Evolutionary conservation across 73 alveolate species (phyloP), one percentile per base, ranked within the genome.

Genomic region (Paramecium tetraurelia): DNA sequence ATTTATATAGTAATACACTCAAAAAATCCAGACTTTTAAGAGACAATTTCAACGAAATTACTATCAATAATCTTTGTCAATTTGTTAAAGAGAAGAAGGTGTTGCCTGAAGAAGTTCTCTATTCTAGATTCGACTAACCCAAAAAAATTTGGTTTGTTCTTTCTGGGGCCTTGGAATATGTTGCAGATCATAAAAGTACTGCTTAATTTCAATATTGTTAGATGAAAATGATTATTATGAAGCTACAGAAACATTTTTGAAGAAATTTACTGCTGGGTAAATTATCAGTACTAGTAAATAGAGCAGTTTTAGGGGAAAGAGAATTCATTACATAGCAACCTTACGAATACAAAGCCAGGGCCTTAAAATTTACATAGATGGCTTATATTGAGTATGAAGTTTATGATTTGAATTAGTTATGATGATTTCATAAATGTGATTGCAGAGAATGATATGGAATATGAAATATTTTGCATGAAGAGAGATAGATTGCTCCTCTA

Each of bases 221-320:
- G 86, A 72, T 38, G 86, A 72, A 40, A 40, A 80, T 48, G 90
- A 80, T 35, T 18, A 10, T 22, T 44, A 44, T 20, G 46, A 43
- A 44, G 43, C 75, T 8, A 80, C 90, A 43, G 90, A 80, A 29
- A 80, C 90, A 40, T 80, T 41, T 14, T 46, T 80, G 18, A 72
- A 40, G 50, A 80, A 80, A 80, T 33, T 44, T 14, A 43, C 22
- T 41, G 16, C 43, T 38, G 90, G 76, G 90, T 41, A 80, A 24
- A 11, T 53, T 53, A 80, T 31, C 12, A 36, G 40, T 72, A 5
- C 33, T n/a, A 29, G 6, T 20, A 16, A 16, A 2, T 72, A 72
- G 86, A 6, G 33, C 86, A 14, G 90, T 80, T n/a, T 41, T 22
- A 24, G 90, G 90, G 48, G 90, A 80, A 46, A 80, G 90, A 48